A percentile compares a stretch with the other conserved stretches of the same genome.
These are phyloP conservation scores for Trichoderma aggressivum DNA, from an alignment of 2,329 filamentous ascomycete species.

Conservation along the genomic window DNA sequence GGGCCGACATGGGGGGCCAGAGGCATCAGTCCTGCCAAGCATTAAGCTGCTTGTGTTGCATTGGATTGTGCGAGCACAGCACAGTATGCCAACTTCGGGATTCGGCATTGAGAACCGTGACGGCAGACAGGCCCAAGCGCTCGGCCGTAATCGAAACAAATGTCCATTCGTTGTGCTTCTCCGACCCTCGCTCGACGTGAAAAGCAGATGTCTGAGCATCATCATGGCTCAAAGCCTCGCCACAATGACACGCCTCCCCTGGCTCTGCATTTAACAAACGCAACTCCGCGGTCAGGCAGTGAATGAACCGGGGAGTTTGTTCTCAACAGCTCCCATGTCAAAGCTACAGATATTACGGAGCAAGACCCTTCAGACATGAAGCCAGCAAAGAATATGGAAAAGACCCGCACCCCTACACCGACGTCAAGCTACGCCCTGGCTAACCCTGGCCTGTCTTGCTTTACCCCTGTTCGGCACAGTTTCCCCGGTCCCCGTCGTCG, in stretches of 20 bases:
- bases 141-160: background rate
- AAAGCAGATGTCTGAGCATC: background rate
- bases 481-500: slow-evolving; percentile 6
- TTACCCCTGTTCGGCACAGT: slow-evolving; percentile 6
- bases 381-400: background rate
- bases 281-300: background rate
- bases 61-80: background rate
- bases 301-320: background rate
- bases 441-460: background rate
- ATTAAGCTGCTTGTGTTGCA: background rate
- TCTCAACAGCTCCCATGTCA: background rate
- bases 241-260: background rate
- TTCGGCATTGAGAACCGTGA: background rate
- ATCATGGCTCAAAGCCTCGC: background rate
- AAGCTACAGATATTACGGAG: background rate
- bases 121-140: background rate
- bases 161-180: background rate
- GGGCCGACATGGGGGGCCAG: background rate
- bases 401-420: slow-evolving; percentile 1
- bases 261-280: background rate
- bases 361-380: slow-evolving; percentile 7
- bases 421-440: slow-evolving; percentile 13
- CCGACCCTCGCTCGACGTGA: background rate
- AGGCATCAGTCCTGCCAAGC: background rate
- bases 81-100: background rate